phyloP scores from a whole-genome alignment of 176 grass and related monocot genomes.

The Triticum dicoccoides region DNA sequence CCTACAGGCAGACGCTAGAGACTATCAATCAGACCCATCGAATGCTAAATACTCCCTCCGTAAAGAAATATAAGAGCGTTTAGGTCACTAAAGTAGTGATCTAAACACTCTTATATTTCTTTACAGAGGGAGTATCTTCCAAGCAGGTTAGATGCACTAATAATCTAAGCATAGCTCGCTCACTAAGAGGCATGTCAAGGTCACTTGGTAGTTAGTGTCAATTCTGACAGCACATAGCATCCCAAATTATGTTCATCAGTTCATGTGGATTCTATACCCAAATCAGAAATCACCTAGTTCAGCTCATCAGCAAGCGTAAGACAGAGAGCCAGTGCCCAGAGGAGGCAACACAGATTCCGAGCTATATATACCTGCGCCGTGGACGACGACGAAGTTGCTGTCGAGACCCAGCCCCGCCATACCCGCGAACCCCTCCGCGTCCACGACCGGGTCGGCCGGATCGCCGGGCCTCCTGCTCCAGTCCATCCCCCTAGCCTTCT shows the following conservation, averaged over 20 bases:
- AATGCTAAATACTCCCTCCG: too few relatives aligned
- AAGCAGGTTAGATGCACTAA: too few relatives aligned
- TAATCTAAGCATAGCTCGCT: not conserved
- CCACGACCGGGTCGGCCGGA: slow-evolving; percentile 29
- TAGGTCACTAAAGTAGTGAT: too few relatives aligned
- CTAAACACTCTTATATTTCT: too few relatives aligned
- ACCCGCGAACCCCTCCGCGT: slow-evolving; percentile 32
- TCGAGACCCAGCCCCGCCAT: slow-evolving; percentile 37
- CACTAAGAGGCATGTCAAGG: not conserved
- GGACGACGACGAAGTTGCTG: slow-evolving; percentile 78
- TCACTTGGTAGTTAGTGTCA: not conserved
- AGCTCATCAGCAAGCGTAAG: not conserved
- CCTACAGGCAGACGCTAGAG: not conserved
- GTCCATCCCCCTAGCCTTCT: slow-evolving; percentile 62
- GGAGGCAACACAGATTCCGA: slow-evolving; percentile 3
- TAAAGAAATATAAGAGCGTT: too few relatives aligned
- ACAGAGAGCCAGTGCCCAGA: not conserved
- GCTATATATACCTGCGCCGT: slow-evolving; percentile 71
- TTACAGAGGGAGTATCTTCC: too few relatives aligned
- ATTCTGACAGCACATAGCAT: not conserved
- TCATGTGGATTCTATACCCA: not conserved
- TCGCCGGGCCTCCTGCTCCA: slow-evolving; percentile 68
- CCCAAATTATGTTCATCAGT: not conserved
- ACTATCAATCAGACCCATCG: not conserved
- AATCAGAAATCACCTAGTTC: not conserved